Base-by-base conservation (phyloP, 495 filamentous ascomycete species). In the Xylaria castorea region DNA sequence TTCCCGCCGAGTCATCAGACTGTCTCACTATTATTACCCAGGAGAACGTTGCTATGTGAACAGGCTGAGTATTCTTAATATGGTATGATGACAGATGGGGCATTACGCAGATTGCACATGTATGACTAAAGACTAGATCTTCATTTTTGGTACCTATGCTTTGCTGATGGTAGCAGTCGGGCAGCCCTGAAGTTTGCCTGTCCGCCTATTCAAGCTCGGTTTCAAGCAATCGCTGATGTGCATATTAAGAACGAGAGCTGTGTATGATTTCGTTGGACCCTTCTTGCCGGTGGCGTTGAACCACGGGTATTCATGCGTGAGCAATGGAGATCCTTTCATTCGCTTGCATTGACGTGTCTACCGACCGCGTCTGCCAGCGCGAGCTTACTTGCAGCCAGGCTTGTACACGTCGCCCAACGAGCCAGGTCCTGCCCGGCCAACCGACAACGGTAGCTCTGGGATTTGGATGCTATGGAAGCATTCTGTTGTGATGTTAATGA, bases 331-430 rank as follows among this genome's bases (percentile, higher is more conserved):
- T 38, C 18, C 1, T 51, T 34, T 55, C 38, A 64, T 51, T 71
- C 48, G 30, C 44, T 32, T 71, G 12, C 1, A 34, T 71, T 55
- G 46, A 51, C 38, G 58, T 63, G 53, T 60, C 42, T 18, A 27
- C 68, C 16, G 9, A 70, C 8, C 25, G 42, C 58, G 46, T 53
- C 32, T 63, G 44, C 60, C 61, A 65, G 44, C 46, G 69, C 48
- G 46, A 18, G 69, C 57, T 65, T 38, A 71, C 69, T 50, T 57
- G 57, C 69, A 71, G 60, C 69, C 18, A n/a, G n/a, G 12, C 22
- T 40, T 65, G 68, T 61, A 71, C 69, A 71, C 69, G 69, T 71
- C 32, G 69, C 40, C 60, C 44, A 65, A 57, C 46, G 53, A 55
- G 68, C 57, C 44, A 65, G 9, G 36, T 8, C 60, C 5, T 58